Conservation (phyloP, 441 rosid genomes). For the Arabidopsis lyrata region DNA sequence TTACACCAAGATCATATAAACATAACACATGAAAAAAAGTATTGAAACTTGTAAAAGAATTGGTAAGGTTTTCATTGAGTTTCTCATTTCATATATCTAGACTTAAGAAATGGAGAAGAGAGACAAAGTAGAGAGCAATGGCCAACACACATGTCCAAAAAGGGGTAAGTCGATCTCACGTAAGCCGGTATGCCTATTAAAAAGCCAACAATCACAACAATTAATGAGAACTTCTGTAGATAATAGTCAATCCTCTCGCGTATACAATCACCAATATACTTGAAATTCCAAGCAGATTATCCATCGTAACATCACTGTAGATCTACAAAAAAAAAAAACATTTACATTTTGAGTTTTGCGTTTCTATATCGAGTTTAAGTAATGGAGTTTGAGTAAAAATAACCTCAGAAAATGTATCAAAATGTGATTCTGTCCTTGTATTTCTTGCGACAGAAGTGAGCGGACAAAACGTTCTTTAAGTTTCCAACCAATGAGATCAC, state of each 20-base stretch:
- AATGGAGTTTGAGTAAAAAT: neutral
- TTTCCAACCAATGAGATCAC: constrained; percentile 57
- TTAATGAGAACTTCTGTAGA: constrained; percentile 60
- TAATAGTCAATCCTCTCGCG: constrained; percentile 53
- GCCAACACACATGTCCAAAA: constrained; percentile 64
- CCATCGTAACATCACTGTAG: constrained; percentile 68
- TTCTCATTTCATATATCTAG: neutral
- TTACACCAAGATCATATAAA: neutral
- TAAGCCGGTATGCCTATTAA: constrained; percentile 56
- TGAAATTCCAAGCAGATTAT: constrained; percentile 58
- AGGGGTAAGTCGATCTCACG: constrained; percentile 53
- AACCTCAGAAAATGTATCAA: constrained; percentile 65
- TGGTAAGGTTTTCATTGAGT: neutral
- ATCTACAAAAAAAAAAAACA: constrained; percentile 47
- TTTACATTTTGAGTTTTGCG: neutral
- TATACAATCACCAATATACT: constrained; percentile 57
- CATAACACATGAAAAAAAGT: neutral
- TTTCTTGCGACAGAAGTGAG: constrained; percentile 49
- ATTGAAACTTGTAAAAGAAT: neutral
- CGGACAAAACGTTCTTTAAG: constrained; percentile 49
- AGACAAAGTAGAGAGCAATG: constrained; percentile 48
- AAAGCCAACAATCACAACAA: constrained; percentile 58
- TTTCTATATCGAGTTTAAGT: neutral
- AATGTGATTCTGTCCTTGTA: constrained; percentile 54
- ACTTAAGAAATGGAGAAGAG: constrained; percentile 45